Evolutionary conservation across 2,329 filamentous ascomycete species (phyloP), one percentile per base, ranked within the genome.

Genomic region (Fusarium nygamai): DNA sequence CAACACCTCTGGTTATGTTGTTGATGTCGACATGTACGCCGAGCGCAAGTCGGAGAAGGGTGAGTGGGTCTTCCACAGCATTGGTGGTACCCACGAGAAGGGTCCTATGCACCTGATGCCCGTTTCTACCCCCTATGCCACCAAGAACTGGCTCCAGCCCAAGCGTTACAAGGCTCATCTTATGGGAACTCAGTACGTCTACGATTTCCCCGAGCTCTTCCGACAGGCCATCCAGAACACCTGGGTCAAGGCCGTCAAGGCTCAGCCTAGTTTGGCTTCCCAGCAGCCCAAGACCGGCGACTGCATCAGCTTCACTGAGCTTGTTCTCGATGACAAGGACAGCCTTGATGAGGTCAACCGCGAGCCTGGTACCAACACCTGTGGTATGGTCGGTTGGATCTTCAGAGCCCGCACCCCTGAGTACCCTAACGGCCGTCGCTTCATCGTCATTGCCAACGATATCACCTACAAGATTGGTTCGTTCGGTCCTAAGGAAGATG

Each of bases 131-230:
- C 95, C 96, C 29, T 99, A 99, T 84, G 93, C 96, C 43, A 98
- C 96, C 81, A 99, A 99, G 91, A 97, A 98, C 85, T 97, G 95
- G 88, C 90, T 99, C 70, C 96, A 99, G 86, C 96, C 96, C 72
- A 98, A 98, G 92, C 92, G 96, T 79, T 98, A 99, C 92, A 98
- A 98, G 92, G 96, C 96, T 77, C 96, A 99, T 83, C 88, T 98
- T 72, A 98, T 99, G 95, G 96, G 96, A 74, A 99, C 96, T 34
- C 96, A 99, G 85, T 99, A 98, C 82, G 96, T 98, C 62, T 99
- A 99, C 83, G 96, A 99, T 85, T 99, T 99, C 92, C 96, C 96
- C 36, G 96, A 99, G 88, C 92, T 99, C 56, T 99, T 99, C 93
- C 92, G 96, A 81, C 96, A 98, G 85, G 95, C 96, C 50, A 94